A percentile compares a stretch with the other conserved stretches of the same genome.
phyloP scores from a whole-genome alignment of 2,329 filamentous ascomycete species.

The Pseudocercospora macadamiae region DNA sequence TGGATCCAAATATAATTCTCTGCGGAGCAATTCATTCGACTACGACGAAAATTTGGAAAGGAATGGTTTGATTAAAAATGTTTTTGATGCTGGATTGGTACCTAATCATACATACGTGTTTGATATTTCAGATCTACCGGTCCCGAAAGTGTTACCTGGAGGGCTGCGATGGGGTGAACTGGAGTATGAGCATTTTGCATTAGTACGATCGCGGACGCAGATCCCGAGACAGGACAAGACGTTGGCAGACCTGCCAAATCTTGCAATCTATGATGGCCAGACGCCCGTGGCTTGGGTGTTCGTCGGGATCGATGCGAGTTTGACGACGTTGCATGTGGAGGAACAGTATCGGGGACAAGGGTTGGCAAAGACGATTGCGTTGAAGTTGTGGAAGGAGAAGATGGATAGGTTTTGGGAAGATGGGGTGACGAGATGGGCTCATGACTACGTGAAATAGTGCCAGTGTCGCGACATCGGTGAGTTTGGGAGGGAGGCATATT shows the following conservation, averaged over 20 bases:
- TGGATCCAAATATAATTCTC: conserved; percentile 29
- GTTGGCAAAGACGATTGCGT: conserved; percentile 63
- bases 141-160: conserved; percentile 41
- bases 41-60: conserved; percentile 29
- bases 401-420: conserved; percentile 42
- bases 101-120: conserved; percentile 36
- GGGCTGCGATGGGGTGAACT: conserved; percentile 62
- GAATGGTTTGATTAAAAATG: conserved; percentile 26
- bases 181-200: conserved; percentile 54
- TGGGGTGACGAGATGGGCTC: conserved; percentile 54
- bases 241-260: conserved; percentile 45
- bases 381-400: conserved; percentile 60
- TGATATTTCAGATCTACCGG: conserved; percentile 15
- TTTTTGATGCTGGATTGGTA: conserved; percentile 20
- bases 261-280: conserved; percentile 31
- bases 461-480: conserved; percentile 65
- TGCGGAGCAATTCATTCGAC: conserved; percentile 37
- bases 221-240: conserved; percentile 60
- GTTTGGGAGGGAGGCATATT: conserved; percentile 58
- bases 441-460: conserved; percentile 68
- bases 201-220: conserved; percentile 59
- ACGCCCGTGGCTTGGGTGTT: conserved; percentile 69
- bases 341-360: conserved; percentile 62
- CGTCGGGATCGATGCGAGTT: conserved; percentile 62
- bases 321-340: conserved; percentile 65